Evolutionary conservation across 192 early-diverging fungal genomes (phyloP).

Genomic region (Radiomyces spectabilis): DNA sequence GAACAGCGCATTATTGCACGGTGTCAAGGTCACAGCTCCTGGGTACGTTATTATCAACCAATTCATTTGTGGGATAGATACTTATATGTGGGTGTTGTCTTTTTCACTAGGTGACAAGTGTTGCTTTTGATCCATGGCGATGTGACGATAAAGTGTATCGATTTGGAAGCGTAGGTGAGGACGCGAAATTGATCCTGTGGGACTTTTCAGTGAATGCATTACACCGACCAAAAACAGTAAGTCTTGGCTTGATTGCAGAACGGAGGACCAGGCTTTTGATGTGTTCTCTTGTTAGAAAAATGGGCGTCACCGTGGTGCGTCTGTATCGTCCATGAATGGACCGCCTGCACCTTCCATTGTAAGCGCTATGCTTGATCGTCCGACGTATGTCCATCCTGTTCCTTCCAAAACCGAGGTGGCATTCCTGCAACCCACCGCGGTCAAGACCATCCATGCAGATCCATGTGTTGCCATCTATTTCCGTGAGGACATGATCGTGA

Average conservation of each 20-base stretch:
- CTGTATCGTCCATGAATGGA: conserved; percentile 17
- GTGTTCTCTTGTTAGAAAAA: background rate
- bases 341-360: conserved; percentile 3
- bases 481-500: conserved; percentile 31
- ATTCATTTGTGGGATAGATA: too few relatives aligned
- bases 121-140: conserved; percentile 81
- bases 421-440: conserved; percentile 24
- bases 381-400: conserved; percentile 19
- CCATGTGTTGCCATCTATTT: conserved; percentile 27
- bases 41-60: conserved; percentile 57
- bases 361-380: conserved; percentile 6
- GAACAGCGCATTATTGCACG: conserved; percentile 77
- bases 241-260: background rate
- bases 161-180: conserved; percentile 90
- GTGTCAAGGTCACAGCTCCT: conserved; percentile 87
- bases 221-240: conserved; percentile 66
- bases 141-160: conserved; percentile 79
- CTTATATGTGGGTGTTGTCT: background rate
- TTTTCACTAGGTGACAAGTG: conserved; percentile 34
- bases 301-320: conserved; percentile 20
- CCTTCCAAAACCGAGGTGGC: conserved; percentile 26
- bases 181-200: conserved; percentile 83
- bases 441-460: conserved; percentile 30
- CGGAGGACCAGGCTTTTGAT: background rate
- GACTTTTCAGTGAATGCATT: conserved; percentile 85